Base-by-base conservation (phyloP, 371 early-diverging fungal genomes). In the Conidiobolus incongruus region DNA sequence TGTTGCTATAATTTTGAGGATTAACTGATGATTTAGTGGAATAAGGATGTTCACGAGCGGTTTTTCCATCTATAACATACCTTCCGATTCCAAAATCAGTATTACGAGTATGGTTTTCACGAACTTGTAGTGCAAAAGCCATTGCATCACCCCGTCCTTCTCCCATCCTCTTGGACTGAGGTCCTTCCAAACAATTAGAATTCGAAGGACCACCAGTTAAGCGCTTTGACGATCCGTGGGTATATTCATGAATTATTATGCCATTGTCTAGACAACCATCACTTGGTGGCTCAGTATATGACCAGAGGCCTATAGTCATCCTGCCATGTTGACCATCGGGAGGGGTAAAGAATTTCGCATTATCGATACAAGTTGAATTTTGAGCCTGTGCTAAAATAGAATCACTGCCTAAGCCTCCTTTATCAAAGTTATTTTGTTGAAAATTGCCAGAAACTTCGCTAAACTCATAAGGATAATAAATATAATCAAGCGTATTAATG, bases 61-160 rank as follows among this genome's bases (percentile, higher is more conserved):
- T n/a, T n/a, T n/a, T n/a, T n/a, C n/a, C n/a, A n/a, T n/a, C n/a
- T n/a, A n/a, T n/a, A n/a, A n/a, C n/a, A n/a, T n/a, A n/a, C n/a
- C n/a, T n/a, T n/a, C 89, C 90, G 78, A 89, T 83, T 16, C 63
- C 63, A 54, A 73, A 78, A 23, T 69, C 71, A 28, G 68, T 60
- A 3, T 63, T 44, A 36, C 75, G 70, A 15, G 68, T 68, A 47
- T 68, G 55, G 29, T 56, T 56, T n/a, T 53, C 35, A 19, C 63
- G 70, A 62, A 71, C 71, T 26, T 83, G 71, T 46, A 84, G 63
- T 36, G 75, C 68, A 26, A 80, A 79, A 13, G 86, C 87, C 47
- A 89, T 69, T 52, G 76, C 77, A 47, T 92, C 93, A 11, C 87
- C 84, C 88, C 88, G 89, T 30, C 93, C 93, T 65, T 89, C 90